These are phyloP conservation scores for Melaleuca alternifolia DNA, from an alignment of 345 rosid species.

Conservation along the genomic window DNA sequence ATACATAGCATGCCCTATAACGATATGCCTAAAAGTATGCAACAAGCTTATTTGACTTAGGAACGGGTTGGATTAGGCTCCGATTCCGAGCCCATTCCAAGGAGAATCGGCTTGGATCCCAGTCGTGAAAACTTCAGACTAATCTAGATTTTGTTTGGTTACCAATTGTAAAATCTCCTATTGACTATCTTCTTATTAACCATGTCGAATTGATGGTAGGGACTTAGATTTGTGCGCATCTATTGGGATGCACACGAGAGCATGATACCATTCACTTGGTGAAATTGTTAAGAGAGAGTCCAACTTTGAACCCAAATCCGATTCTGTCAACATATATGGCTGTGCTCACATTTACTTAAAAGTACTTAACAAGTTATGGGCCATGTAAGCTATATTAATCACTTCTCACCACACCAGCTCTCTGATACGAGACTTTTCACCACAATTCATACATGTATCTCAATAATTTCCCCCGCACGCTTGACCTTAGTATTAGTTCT, in stretches of 20 bases:
- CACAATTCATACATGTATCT: background rate
- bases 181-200: background rate
- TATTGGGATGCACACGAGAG: background rate
- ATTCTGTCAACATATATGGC: rapidly evolving
- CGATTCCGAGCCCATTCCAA: background rate
- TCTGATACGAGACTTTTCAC: background rate
- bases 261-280: background rate
- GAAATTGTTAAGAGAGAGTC: background rate
- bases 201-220: background rate
- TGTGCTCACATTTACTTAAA: background rate
- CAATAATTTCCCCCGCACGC: background rate
- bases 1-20: background rate
- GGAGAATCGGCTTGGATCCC: background rate
- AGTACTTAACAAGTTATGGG: background rate
- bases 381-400: background rate
- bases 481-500: background rate
- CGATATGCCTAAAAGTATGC: background rate
- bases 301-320: background rate
- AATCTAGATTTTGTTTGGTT: background rate
- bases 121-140: background rate
- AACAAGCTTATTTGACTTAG: background rate
- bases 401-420: background rate
- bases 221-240: background rate
- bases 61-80: background rate
- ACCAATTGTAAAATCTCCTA: rapidly evolving